Evolutionary conservation across 2,329 filamentous ascomycete genomes (phyloP), one percentile per base, ranked within the genome.

Genomic region (Aureobasidium sp.): DNA sequence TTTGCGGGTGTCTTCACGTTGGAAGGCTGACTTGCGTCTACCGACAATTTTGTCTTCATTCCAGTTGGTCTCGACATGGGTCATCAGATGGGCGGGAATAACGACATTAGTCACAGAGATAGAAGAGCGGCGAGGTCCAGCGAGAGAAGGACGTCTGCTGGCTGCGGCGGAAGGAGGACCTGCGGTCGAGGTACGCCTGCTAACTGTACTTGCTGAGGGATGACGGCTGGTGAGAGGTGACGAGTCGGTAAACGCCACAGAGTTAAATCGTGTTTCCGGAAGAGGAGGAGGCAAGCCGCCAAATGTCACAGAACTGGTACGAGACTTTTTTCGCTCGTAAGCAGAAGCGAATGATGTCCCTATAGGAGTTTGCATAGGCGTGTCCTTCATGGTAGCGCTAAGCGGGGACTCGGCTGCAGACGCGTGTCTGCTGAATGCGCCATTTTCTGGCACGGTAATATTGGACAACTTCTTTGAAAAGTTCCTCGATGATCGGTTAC

Each of bases 71-170:
- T 61, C 59, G 8, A 54, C 16, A 30, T 61, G 49, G 6, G 48
- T 61, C 48, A 61, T 21, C 4, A 61, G n/a, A 48, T 61, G 49
- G 6, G 59, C 59, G 10, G 59, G 59, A 8, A 61, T 61, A 13
- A 61, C 59, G 21, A 61, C 59, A 11, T 61, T 61, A 21, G 48
- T 53, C 8, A 61, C 49, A 9, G 58, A 61, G 6, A 61, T 6
- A 30, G 59, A 61, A 41, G 57, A 60, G 27, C 57, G 45, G 25
- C 57, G 45, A 9, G 34, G 57, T 13, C 57, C 57, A 36, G 37
- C 57, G 14, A 47, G 5, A 29, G 57, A 60, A 2, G 36, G 34
- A 34, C 47, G 57, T 60, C 47, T 44, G 37, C 25, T 36, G 14
- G 27, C 27, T 7, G 27, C 14, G 11, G 57, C 37, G 1, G 57